phyloP scores from a whole-genome alignment of 306 rosid species.

The Quercus bicolor region DNA sequence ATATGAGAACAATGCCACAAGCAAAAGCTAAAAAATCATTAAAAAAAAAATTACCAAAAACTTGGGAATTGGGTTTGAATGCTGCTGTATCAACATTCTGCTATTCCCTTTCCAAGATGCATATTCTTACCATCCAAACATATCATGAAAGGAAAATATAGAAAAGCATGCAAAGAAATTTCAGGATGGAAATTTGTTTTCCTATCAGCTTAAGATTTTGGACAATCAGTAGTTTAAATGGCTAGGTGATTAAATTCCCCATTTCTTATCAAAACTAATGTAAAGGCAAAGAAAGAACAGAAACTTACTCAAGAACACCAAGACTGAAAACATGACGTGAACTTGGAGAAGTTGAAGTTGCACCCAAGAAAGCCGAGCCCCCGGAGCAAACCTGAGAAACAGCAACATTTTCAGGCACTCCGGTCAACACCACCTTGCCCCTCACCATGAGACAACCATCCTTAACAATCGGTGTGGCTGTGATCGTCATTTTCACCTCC shows the following conservation, averaged over 20 bases:
- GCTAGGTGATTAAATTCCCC: too few species aligned
- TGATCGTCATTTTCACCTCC: conserved; percentile 44
- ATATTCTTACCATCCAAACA: background rate
- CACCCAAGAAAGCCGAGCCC: conserved; percentile 55
- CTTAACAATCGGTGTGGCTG: conserved; percentile 35
- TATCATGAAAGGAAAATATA: background rate
- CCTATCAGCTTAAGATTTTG: too few species aligned
- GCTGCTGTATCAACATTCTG: too few species aligned
- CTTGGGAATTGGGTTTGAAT: too few species aligned
- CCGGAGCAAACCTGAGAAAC: conserved; percentile 34
- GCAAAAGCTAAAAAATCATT: too few species aligned
- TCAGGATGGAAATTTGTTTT: too few species aligned
- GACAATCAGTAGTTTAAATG: too few species aligned
- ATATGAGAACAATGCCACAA: too few species aligned
- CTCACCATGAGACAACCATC: conserved; percentile 46
- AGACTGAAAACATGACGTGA: conserved; percentile 56
- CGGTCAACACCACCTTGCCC: conserved; percentile 36
- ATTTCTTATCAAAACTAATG: background rate
- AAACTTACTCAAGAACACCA: conserved; percentile 54
- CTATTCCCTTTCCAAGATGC: background rate
- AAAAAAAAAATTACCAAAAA: too few species aligned
- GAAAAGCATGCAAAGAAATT: background rate
- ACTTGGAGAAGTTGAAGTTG: conserved; percentile 30
- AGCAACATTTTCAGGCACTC: conserved; percentile 46
- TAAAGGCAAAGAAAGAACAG: background rate